Base-by-base conservation (phyloP, 352 stramenopile species). In the Phytophthora kernoviae region DNA sequence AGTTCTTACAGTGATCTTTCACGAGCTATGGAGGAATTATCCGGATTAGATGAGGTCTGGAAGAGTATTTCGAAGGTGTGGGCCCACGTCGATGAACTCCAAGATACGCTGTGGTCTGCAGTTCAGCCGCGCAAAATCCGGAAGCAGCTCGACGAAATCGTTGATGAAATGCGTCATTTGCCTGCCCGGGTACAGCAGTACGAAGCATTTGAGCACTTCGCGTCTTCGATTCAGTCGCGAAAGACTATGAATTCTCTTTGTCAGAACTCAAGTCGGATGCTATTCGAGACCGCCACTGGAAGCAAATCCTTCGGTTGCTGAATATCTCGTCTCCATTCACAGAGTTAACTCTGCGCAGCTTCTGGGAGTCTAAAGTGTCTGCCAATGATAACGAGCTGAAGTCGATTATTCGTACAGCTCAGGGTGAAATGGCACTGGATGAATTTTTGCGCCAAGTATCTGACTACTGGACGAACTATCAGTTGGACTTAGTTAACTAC, bases 361-460 rank as follows among this genome's bases (percentile, higher is more conserved):
- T 99, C n/a, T 99, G 97, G 98, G 96, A 99, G 36, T 94, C 96
- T 44, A 90, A 96, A 5, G 66, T 99, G 11, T 79, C 96, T 12
- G 71, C 87, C 1, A 87, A 94, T 39, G 97, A 98, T 67, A 97
- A 98, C 49, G 90, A 98, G 58, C 89, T 99, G 14, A 91, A 89
- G 43, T 88, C 99, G 52, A 97, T 99, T 54, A 96, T 99, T 49
- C 93, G 93, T 32, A 95, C 96, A 3, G 98, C 98, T 48, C 98
- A 99, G 74, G 98, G 98, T 39, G 98, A 99, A 87, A 99, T 99
- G 93, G 98, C 98, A 2, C 87, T 99, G 24, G 98, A 99, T 71
- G 88, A 99, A 56, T 99, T 99, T 67, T 76, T 99, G 24, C 81
- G 80, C 11, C 94, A 99, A 78, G 96, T 98, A 11, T 79, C 87